Evolutionary conservation across 2,329 filamentous ascomycete genomes (phyloP), one percentile per base, ranked within the genome.

Genomic region (Raffaelea ambrosiae): DNA sequence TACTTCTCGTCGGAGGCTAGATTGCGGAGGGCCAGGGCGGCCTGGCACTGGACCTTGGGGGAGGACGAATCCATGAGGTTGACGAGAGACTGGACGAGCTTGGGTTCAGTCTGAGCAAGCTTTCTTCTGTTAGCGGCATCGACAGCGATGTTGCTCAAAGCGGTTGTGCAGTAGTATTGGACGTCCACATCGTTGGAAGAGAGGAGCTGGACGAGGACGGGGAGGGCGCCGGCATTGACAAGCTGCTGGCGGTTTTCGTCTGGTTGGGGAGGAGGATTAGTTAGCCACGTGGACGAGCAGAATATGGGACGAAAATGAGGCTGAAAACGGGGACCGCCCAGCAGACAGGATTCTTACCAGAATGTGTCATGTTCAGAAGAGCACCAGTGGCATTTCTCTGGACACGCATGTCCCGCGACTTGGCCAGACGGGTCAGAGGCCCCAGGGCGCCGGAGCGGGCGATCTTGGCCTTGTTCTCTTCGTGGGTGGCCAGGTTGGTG

Each of bases 401-500:
- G 43, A 98, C 93, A 48, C 93, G 83, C 93, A 97, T 97, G 61
- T 98, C 93, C 66, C 94, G 91, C 20, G 93, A 97, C 68, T 95
- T 97, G 53, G 93, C 93, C 49, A 98, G 72, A 54, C 87, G 81
- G 41, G 93, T 98, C 57, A 98, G 72, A 9, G 93, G 93, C 8
- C 86, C 88, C 48, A 98, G 75, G 47, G 93, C 93, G 50, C 93
- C 93, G 3, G 93, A 98, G 52, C 88, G 81, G 57, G 93, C 93
- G 65, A 98, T 98, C 71, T 95, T 96, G 50, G 93, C 90, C 71
- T 98, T 98, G 72, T 98, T 98, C 58, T 97, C 93, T 69, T 98
- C 93, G 61, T 98, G 93, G 3, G 93, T 98, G 47, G 93, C 93
- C 48, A 98, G 71, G 63, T 98, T 98, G 41, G 93, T 98, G 65